Evolutionary conservation across 805 yeast species (phyloP), one percentile per base, ranked within the genome.

Genomic region (Saturnispora kantuleensis): DNA sequence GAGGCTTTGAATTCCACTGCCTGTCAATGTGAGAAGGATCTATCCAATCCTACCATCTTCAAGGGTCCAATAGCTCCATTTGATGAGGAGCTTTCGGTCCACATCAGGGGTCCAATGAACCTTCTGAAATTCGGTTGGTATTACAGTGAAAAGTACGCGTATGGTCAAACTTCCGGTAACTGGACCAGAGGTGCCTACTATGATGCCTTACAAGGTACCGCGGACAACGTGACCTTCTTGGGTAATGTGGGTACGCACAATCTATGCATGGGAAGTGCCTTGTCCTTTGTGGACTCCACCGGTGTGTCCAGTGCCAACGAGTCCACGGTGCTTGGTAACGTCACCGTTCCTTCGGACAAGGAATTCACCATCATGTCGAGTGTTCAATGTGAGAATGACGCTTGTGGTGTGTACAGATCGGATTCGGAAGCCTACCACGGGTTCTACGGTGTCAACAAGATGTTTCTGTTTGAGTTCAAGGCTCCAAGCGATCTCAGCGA

Each of bases 361-460:
- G 89, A 82, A 60, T 77, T 65, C 56, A 64, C 69, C 36, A 78
- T 82, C 46, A 77, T 73, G 58, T 77, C 88, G 18, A 73, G 71
- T 58, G 58, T 73, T 32, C 54, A 74, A 10, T 83, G 90, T 64
- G 79, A 68, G 10, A 77, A 83, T 0, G 79, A 79, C n/a, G 79
- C 76, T 51, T 83, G 90, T 67, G 89, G 89, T 55, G 85, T 81
- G 39, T 83, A 81, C 62, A 71, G 90, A 64, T 58, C 59, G n/a
- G 88, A 78, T 26, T 79, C 81, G 47, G 84, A 86, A 16, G 88
- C 89, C 2, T 81, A 63, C 56, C 83, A 81, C 54, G 90, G 90
- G 2, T 83, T 67, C 56, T 67, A 70, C 47, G 89, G 89, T 38
- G 58, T 69, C 13, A 73, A 77, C 42, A 83, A 82, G 63, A 74